phyloP scores from a whole-genome alignment of 305 asterid species.

The Solanum hybrid region DNA sequence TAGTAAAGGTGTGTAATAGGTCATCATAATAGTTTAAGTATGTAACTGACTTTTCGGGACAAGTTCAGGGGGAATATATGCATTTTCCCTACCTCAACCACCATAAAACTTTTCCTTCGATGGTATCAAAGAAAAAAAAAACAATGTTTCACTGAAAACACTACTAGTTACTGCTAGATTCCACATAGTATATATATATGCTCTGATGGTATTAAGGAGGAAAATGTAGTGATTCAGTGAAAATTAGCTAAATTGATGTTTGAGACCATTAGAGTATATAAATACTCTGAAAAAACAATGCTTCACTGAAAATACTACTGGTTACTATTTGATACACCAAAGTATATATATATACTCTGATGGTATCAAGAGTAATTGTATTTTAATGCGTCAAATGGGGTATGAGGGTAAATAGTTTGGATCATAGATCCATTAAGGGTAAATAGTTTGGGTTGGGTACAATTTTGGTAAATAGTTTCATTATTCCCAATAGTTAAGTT shows the following conservation, averaged over 20 bases:
- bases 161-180: background rate
- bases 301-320: background rate
- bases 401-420: background rate
- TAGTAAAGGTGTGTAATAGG: no score
- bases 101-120: background rate
- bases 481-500: background rate
- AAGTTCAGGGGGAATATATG: no score
- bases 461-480: background rate
- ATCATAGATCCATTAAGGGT: background rate
- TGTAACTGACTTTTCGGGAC: no score
- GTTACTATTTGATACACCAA: background rate
- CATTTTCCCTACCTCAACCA: background rate
- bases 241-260: background rate
- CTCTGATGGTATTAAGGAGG: background rate
- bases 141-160: background rate
- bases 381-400: background rate
- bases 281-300: background rate
- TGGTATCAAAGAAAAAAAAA: background rate
- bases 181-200: background rate
- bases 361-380: background rate
- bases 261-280: background rate
- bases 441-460: background rate
- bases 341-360: no score
- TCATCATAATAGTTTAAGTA: no score
- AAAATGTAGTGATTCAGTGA: background rate